Evolutionary conservation across 352 stramenopile genomes (phyloP).

Genomic region (Pythium brachiatum): DNA sequence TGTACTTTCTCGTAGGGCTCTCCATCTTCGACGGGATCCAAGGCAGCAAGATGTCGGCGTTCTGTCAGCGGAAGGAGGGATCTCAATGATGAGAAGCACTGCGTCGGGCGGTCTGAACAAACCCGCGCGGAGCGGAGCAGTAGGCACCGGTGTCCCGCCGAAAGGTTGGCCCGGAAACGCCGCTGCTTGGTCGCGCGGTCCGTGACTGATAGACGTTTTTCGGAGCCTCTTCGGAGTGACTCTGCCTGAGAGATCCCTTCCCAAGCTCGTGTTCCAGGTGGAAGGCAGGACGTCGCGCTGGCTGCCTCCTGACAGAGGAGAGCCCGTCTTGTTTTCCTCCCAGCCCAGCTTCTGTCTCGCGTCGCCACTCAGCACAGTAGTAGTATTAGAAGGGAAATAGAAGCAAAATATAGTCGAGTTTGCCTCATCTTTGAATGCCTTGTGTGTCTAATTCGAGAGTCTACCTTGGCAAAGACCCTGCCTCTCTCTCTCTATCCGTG

Average conservation of each 20-base stretch:
- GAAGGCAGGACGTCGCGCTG: neutral
- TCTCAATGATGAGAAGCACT: conserved; percentile 84
- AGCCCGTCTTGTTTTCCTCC: conserved; percentile 2
- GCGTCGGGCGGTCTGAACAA: conserved; percentile 88
- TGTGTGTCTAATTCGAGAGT: neutral
- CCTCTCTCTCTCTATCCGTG: too few species aligned
- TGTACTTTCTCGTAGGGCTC: conserved; percentile 20
- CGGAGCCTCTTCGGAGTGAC: conserved; percentile 35
- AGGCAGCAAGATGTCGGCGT: neutral
- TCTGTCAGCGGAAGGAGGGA: conserved; percentile 11
- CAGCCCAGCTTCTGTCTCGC: neutral
- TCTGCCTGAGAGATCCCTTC: conserved; percentile 58
- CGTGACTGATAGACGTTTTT: conserved; percentile 81
- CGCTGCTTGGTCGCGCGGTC: conserved; percentile 28
- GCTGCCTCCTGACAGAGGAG: neutral
- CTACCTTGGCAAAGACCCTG: too few species aligned
- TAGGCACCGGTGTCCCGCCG: conserved; percentile 47
- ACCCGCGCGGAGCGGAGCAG: conserved; percentile 27
- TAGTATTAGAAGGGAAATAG: neutral
- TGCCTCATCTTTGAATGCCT: neutral
- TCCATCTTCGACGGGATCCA: neutral
- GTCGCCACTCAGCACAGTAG: neutral
- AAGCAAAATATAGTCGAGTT: neutral
- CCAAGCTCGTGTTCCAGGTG: neutral
- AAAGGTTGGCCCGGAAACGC: conserved; percentile 59